Evolutionary conservation across 495 filamentous ascomycete genomes (phyloP).

Genomic region (Bacidia rubella): DNA sequence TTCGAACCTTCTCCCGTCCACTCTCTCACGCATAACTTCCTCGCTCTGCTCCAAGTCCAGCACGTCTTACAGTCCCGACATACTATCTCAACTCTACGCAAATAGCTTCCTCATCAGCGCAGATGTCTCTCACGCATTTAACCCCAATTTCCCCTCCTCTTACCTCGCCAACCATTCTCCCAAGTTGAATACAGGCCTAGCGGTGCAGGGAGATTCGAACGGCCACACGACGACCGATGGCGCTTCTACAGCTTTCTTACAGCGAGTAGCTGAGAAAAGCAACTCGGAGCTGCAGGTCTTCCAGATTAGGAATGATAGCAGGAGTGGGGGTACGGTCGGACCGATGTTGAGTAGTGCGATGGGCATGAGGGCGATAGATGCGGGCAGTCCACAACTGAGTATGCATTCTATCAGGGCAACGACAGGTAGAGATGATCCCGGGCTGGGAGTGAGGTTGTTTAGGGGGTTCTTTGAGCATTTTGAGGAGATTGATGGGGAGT

Average conservation of each 20-base stretch:
- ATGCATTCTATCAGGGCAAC: constrained; percentile 95
- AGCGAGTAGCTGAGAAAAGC: constrained; percentile 56
- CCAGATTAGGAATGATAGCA: constrained; percentile 84
- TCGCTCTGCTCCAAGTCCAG: constrained; percentile 34
- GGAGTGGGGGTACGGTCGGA: constrained; percentile 87
- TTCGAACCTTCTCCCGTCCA: constrained; percentile 70
- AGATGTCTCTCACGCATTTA: constrained; percentile 87
- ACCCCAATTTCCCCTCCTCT: constrained; percentile 74
- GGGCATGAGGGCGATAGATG: constrained; percentile 77
- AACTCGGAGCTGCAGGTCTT: constrained; percentile 69
- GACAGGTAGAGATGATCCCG: constrained; percentile 74
- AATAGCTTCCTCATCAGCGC: constrained; percentile 87
- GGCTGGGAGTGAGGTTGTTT: constrained; percentile 76
- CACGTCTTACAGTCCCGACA: constrained; percentile 42
- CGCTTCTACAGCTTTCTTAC: constrained; percentile 62
- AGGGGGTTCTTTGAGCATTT: constrained; percentile 81
- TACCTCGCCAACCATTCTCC: constrained; percentile 81
- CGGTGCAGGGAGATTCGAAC: constrained; percentile 75
- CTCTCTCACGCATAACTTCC: constrained; percentile 70
- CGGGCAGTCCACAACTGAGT: constrained; percentile 79
- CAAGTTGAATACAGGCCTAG: constrained; percentile 76
- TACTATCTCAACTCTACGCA: constrained; percentile 73
- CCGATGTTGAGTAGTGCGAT: constrained; percentile 73
- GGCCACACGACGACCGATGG: constrained; percentile 89
- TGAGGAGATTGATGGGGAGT: constrained; percentile 78